phyloP scores from a whole-genome alignment of 345 rosid genomes.

The Microthlaspi erraticum region DNA sequence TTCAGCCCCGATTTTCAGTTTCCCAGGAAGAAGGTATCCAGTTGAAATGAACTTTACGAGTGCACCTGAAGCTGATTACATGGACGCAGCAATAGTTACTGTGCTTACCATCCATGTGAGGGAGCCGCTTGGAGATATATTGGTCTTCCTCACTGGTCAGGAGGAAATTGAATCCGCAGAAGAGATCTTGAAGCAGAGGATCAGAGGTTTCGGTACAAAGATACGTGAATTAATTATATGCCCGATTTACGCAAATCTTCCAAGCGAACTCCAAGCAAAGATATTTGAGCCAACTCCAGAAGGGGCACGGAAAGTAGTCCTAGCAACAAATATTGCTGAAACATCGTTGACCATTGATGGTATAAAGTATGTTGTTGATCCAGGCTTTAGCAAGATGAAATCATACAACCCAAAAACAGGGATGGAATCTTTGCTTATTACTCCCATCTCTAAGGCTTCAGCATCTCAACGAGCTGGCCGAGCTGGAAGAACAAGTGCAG shows the following conservation, averaged over 20 bases:
- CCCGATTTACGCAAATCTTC: conserved; percentile 96
- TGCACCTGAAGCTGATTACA: conserved; percentile 98
- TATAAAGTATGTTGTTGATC: conserved; percentile 91
- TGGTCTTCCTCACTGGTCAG: conserved; percentile 92
- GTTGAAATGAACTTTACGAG: conserved; percentile 91
- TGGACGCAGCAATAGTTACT: conserved; percentile 95
- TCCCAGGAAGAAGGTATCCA: conserved; percentile 97
- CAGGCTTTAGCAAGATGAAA: conserved; percentile 96
- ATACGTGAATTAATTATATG: conserved; percentile 93
- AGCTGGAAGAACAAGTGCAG: conserved; percentile 97
- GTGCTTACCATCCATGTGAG: conserved; percentile 87
- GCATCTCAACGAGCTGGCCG: conserved; percentile 97
- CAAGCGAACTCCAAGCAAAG: conserved; percentile 94
- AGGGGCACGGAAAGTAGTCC: conserved; percentile 94
- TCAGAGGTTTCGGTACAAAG: conserved; percentile 89
- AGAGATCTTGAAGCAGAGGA: conserved; percentile 87
- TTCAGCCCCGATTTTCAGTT: conserved; percentile 89
- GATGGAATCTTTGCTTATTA: conserved; percentile 89
- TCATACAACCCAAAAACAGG: conserved; percentile 98
- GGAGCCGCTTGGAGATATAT: conserved; percentile 84
- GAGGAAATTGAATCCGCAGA: conserved; percentile 98
- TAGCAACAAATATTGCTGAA: conserved; percentile 98
- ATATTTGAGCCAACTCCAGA: conserved; percentile 98
- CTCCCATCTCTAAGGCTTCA: conserved; percentile 96
- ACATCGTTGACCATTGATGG: conserved; percentile 96